Evolutionary conservation across 805 yeast species (phyloP).

Genomic region (Phaffomyces thermotolerans): DNA sequence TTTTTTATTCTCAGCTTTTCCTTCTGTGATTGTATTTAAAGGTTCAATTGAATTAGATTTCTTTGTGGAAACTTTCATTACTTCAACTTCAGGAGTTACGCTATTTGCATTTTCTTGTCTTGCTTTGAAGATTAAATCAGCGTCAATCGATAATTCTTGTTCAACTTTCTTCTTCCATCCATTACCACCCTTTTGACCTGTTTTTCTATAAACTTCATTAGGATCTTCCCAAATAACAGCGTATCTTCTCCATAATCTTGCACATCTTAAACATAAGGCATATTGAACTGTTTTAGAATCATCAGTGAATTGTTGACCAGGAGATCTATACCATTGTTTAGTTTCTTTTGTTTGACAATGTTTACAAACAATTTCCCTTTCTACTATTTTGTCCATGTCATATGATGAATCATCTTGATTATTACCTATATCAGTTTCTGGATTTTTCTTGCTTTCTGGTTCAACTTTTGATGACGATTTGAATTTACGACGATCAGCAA

Average conservation of each 20-base stretch:
- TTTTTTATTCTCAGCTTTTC: neutral
- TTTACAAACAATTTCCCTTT: slow-evolving; percentile 52
- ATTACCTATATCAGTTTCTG: slow-evolving; percentile 17
- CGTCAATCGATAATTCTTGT: slow-evolving; percentile 57
- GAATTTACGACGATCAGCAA: slow-evolving; percentile 64
- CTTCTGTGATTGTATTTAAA: neutral
- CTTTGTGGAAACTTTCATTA: slow-evolving; percentile 1
- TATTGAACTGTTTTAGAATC: slow-evolving; percentile 28
- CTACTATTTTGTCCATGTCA: slow-evolving; percentile 43
- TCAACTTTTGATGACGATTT: slow-evolving; percentile 26
- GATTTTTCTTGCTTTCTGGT: neutral
- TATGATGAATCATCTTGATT: slow-evolving; percentile 66
- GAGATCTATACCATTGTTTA: slow-evolving; percentile 60
- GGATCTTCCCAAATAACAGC: slow-evolving; percentile 86
- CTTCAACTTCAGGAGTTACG: neutral
- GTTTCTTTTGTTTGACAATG: slow-evolving; percentile 58
- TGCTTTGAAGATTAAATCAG: slow-evolving; percentile 44
- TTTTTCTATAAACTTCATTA: slow-evolving; percentile 47
- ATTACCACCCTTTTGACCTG: slow-evolving; percentile 34
- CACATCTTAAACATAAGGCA: slow-evolving; percentile 82
- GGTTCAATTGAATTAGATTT: slow-evolving; percentile 6
- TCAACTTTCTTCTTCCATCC: slow-evolving; percentile 61
- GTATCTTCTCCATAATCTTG: slow-evolving; percentile 84
- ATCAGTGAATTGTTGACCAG: slow-evolving; percentile 41
- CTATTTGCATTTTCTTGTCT: slow-evolving; percentile 22